Base-by-base conservation (phyloP, 176 grass and related monocot species). In the Phragmites australis region DNA sequence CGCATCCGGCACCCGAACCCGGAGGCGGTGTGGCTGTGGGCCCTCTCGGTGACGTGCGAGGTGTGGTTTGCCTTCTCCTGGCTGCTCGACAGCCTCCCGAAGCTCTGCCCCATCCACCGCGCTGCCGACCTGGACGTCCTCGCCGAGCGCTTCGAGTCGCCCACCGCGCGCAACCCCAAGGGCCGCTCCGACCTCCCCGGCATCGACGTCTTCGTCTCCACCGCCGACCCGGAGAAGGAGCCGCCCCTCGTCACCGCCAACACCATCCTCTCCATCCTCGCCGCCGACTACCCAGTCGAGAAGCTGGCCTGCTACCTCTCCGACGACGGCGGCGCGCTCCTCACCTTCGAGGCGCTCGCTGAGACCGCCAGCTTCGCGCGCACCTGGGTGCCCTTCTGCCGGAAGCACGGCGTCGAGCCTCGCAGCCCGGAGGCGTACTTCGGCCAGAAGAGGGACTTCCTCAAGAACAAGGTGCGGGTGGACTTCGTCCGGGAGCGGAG, bases 11-110 rank as follows among this genome's bases (percentile, higher is more conserved):
- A 99, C 72, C 88, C 92, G 1, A 99, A 99, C 55, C 86, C 68
- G 10, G 96, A 99, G 39, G 92, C 92, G 4, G 66, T 89, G 14
- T 99, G 90, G 92, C 80, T 99, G 17, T 95, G 96, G 96, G 92
- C 53, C 30, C 60, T 94, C 47, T 98, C 96, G 0, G 91, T 98
- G 19, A 53, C 86, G 2, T 94, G 92, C 49, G 92, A 99, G 84
- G 85, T 95, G 8, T 99, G 90, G 92, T 99, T 99, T 70, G 96
- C 96, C 31, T 93, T 99, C 86, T 99, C 96, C 13, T 99, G 96
- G 96, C 90, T 99, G 2, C 90, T 94, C 17, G 96, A 99, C 73
- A 91, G 93, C 80, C 90, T 99, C 22, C 90, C 90, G 15, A 99
- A 99, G 75, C 96, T 99, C 22, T 89, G 90, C 60, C 96, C 92